Conservation (phyloP, 805 yeast species). For the Vanderwaltozyma yarrowii region DNA sequence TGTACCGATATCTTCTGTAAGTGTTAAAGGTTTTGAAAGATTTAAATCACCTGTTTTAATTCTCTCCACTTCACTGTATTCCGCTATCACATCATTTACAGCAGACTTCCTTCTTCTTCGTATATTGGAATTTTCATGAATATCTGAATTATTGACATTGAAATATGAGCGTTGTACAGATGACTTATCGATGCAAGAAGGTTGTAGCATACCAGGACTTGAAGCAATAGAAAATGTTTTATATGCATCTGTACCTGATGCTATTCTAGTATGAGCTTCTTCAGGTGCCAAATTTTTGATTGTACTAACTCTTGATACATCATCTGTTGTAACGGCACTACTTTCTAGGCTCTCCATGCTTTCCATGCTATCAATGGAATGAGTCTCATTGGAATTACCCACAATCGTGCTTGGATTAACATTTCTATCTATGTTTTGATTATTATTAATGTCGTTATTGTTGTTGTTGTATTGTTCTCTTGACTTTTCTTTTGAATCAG, state of each 20-base stretch:
- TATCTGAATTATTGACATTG: background rate
- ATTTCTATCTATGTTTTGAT: too few relatives aligned
- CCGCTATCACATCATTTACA: constrained; percentile 23
- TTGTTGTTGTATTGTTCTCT: too few relatives aligned
- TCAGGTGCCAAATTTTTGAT: background rate
- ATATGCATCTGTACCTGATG: background rate
- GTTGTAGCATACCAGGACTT: background rate
- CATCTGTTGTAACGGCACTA: background rate
- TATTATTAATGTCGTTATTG: too few relatives aligned
- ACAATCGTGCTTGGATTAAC: too few relatives aligned
- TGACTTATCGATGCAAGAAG: background rate
- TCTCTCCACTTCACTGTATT: constrained; percentile 29
- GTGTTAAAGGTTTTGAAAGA: constrained; percentile 21
- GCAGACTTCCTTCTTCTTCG: constrained; percentile 1
- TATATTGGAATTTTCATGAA: background rate
- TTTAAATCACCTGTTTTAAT: constrained; percentile 26
- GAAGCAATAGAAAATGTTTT: constrained; percentile 2
- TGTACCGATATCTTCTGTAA: constrained; percentile 23
- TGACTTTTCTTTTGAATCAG: background rate
- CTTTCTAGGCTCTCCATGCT: constrained; percentile 2
- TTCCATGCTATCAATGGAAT: constrained; percentile 8
- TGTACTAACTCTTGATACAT: background rate
- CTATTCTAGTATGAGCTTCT: constrained; percentile 1
- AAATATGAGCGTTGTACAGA: background rate
- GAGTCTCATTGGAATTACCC: too few relatives aligned